Base-by-base conservation (phyloP, 306 rosid species). In the Cucurbita moschata region DNA sequence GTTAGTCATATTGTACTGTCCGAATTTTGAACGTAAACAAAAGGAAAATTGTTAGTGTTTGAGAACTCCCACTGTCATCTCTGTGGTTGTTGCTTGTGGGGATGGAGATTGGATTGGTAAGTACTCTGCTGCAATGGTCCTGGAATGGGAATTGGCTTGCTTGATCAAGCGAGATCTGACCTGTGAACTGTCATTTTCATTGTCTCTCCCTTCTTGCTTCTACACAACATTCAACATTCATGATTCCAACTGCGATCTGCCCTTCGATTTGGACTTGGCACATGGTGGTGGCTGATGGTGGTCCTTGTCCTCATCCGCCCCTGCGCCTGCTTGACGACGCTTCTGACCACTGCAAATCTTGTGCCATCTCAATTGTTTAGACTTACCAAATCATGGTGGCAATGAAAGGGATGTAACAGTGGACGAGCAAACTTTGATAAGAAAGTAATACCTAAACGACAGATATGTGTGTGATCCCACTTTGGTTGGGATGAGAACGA, bases 151-250 rank as follows among this genome's bases (percentile, higher is more conserved):
- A 66, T 66, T 66, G 54, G 72, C 39, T 19, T 65, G 37, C 54
- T 19, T 66, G 72, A 66, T 66, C 72, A 47, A 47, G 55, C 26
- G 40, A 68, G 73, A 68, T 43, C 57, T 68, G 73, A 49, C 73
- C 49, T 69, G 43, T 69, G 73, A 23, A 49, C 42, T 21, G 73
- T 69, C 58, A 13, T 49, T 69, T 49, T 69, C 73, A 13, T 7
- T 49, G 44, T 69, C 58, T 10, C 12, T 52, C 72, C 56, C 72
- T 19, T 67, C 72, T 47, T 68, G 57, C 42, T 69, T 69, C 58
- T 49, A 63, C 70, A 40, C 9, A 64, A 63, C 30, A 57, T 63
- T 62, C 7, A n/a, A 67, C 55, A 67, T 67, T 66, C 56, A 68
- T 47, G 42, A 14, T 11, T 47, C 51, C 14, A 26, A 67, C 14